These are phyloP conservation scores for Sapria himalayana DNA, from an alignment of 345 rosid species.

Conservation along the genomic window DNA sequence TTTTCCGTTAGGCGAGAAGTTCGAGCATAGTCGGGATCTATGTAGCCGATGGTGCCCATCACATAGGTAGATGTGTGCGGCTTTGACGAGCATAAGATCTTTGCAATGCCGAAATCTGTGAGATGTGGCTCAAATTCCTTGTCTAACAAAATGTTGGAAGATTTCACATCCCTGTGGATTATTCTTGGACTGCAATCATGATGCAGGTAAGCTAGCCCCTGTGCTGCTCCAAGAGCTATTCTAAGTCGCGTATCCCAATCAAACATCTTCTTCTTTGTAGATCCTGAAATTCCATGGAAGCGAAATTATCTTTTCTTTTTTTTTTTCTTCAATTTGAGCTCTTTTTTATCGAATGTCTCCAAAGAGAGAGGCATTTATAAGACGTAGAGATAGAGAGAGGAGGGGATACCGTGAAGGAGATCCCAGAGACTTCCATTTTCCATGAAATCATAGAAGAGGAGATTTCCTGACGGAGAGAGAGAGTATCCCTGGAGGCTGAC, in stretches of 20 bases:
- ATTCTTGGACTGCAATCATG: conserved; percentile 92
- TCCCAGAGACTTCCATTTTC: conserved; percentile 98
- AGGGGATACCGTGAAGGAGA: conserved; percentile 51
- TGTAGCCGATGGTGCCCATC: conserved; percentile 94
- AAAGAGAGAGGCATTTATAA: not conserved
- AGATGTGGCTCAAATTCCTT: conserved; percentile 80
- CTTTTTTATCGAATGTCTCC: conserved; percentile 1
- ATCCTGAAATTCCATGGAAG: conserved; percentile 31
- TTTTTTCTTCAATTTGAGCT: too few relatives aligned
- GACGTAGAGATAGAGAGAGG: not conserved
- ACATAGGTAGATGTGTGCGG: conserved; percentile 63
- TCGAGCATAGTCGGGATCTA: conserved; percentile 93
- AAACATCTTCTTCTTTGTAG: conserved; percentile 56
- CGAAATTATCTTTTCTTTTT: too few relatives aligned
- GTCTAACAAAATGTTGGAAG: conserved; percentile 74
- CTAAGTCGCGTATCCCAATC: conserved; percentile 70
- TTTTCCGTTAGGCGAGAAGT: conserved; percentile 88
- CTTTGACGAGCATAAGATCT: conserved; percentile 57
- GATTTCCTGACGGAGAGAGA: conserved; percentile 56
- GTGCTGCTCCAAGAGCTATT: conserved; percentile 83
- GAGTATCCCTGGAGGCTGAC: conserved; percentile 88
- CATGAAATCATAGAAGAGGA: conserved; percentile 92
- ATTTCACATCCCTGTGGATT: conserved; percentile 87
- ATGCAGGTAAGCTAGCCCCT: conserved; percentile 80
- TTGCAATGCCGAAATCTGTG: conserved; percentile 95